Evolutionary conservation across 345 rosid species (phyloP), one percentile per base, ranked within the genome.

Genomic region (Acer campestre): DNA sequence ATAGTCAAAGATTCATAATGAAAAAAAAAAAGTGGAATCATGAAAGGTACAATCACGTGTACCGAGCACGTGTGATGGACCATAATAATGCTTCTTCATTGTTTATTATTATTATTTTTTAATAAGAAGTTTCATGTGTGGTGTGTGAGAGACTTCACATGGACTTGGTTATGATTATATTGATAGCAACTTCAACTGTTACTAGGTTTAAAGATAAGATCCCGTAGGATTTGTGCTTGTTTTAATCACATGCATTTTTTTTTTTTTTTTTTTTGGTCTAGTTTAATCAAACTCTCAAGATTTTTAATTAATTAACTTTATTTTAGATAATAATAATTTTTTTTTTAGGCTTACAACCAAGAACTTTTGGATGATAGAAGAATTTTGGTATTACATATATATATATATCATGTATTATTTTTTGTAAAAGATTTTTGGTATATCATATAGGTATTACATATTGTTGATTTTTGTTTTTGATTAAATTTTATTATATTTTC

Each of bases 41-140:
- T 18, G 58, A 25, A 70, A 70, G 62, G 25, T 27, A 49, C 64
- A 38, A 13, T 0, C 55, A 59, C 16, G 53, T 40, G 53, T 72
- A 13, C 5, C 40, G 7, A 20, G 76, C 76, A 73, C 56, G 67
- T 73, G 76, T 1, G 22, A 22, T 40, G 55, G 56, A 40, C 56
- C 76, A 14, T 59, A 10, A 13, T 59, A 10, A 59, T 42, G 76
- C 16, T 25, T 6, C 14, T 42, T 42, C 46, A 42, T 31, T 31
- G 35, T 42, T 42, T 42, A 42, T 42, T 31, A 31, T 42, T 42
- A n/a, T 49, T 49, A 49, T 49, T 12, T 49, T 2, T 49, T 49
- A 49, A 13, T 49, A 49, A 12, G 14, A 48, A 49, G 53, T 13
- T 12, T 13, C 17, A 49, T 49, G 55, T 13, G 55, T 11, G 18